Percentiles rank a stretch among this genome's conserved stretches.
phyloP scores from a whole-genome alignment of 345 rosid genomes.

The Pistacia atlantica region DNA sequence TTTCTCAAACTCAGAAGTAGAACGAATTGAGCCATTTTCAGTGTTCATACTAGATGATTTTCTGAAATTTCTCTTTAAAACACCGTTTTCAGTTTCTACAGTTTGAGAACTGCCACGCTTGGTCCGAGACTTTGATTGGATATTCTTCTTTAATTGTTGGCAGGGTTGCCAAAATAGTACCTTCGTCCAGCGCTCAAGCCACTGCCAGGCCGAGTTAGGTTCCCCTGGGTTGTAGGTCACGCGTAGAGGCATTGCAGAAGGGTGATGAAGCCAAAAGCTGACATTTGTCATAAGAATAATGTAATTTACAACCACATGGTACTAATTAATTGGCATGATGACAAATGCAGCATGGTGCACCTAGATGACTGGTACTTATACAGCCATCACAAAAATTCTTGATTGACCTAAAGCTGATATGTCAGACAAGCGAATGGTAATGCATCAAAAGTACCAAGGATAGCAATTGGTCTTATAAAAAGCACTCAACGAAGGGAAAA shows the following conservation, averaged over 20 bases:
- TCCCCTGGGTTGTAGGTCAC: conserved; percentile 56
- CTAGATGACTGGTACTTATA: background rate
- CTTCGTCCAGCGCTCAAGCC: conserved; percentile 80
- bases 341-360: background rate
- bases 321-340: background rate
- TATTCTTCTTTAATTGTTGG: conserved; percentile 39
- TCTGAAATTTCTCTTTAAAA: conserved; percentile 44
- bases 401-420: background rate
- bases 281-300: conserved; percentile 24
- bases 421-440: background rate
- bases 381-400: background rate
- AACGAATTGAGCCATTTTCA: conserved; percentile 42
- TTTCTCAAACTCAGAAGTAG: conserved; percentile 44
- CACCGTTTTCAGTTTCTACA: conserved; percentile 40
- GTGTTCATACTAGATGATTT: conserved; percentile 37
- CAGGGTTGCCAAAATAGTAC: conserved; percentile 57
- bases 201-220: conserved; percentile 59
- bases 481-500: background rate
- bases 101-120: conserved; percentile 39
- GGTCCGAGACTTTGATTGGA: conserved; percentile 31
- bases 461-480: background rate
- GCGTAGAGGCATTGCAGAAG: conserved; percentile 40
- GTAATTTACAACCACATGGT: background rate
- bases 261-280: conserved; percentile 67
- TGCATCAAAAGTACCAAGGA: background rate